phyloP scores from a whole-genome alignment of 495 filamentous ascomycete species.

The Podospora pseudopauciseta region DNA sequence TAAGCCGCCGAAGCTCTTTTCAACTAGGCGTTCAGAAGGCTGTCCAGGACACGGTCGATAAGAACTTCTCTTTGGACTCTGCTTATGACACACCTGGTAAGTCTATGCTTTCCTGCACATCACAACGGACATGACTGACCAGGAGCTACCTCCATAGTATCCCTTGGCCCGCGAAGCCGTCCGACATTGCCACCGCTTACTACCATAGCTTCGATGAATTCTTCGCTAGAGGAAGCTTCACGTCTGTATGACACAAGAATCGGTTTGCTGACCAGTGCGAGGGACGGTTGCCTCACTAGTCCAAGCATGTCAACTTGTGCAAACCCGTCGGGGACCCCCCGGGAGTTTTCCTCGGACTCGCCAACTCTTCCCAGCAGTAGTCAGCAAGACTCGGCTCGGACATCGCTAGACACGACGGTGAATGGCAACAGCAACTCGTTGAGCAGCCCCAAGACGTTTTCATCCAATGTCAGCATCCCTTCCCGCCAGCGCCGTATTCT shows the following conservation, averaged over 20 bases:
- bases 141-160: not conserved
- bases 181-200: not conserved
- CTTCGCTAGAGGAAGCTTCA: not conserved
- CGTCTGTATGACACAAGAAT: not conserved
- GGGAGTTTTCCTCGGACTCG: not conserved
- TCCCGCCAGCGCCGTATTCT: not conserved
- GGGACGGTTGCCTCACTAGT: not conserved
- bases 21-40: constrained; percentile 4
- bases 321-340: not conserved
- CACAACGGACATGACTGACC: not conserved
- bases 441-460: not conserved
- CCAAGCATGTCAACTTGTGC: not conserved
- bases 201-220: not conserved
- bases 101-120: not conserved
- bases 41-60: not conserved
- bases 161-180: not conserved
- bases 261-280: not conserved
- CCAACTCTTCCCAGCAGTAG: not conserved
- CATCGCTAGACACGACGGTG: not conserved
- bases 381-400: not conserved
- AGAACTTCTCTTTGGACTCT: constrained; percentile 4
- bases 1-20: constrained; percentile 4
- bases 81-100: not conserved
- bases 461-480: not conserved
- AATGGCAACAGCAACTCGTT: not conserved